Evolutionary conservation across 768 basidiomycete genomes (phyloP), one percentile per base, ranked within the genome.

Genomic region (Russula foetens): DNA sequence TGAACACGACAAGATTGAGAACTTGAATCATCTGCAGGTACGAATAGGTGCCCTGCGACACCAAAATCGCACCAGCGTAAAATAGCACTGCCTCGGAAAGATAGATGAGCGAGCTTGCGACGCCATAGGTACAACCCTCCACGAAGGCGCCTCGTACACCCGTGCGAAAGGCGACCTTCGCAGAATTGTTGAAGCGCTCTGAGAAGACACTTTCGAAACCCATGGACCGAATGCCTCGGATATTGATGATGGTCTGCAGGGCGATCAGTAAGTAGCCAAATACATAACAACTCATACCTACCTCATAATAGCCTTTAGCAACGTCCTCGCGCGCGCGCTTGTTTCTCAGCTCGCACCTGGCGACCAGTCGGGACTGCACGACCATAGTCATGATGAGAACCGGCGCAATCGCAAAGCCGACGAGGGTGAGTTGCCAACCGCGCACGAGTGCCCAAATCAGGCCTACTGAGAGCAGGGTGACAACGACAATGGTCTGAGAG

Each of bases 381-480:
- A 84, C 79, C 82, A 93, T 90, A 9, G 82, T 78, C 11, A 81
- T 72, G 2, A 83, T 86, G 68, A 97, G 96, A 12, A 95, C 80
- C 0, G 94, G 95, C 0, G 83, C 91, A 47, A 98, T 81, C 1
- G 88, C 92, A 29, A 98, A 73, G 0, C 94, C 95, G 2, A 90
- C 90, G 19, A 98, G 80, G 0, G 93, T 96, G 66, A 98, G 76
- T 74, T 97, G 85, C 97, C 96, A 99, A 0, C 92, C 92, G 31
- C 80, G 75, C 2, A 82, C 79, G 71, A 98, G 77, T 0, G 95
- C 95, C 96, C 97, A 99, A 19, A 89, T 69, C 21, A 98, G 72
- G 8, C 94, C 95, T 2, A 96, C 76, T 1, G 79, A 70, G 48
- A 98, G 79, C 93, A 98, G 96, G 15, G 87, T 76, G 11, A 73